Base-by-base conservation (phyloP, 495 filamentous ascomycete genomes). In the Durotheca rogersii region DNA sequence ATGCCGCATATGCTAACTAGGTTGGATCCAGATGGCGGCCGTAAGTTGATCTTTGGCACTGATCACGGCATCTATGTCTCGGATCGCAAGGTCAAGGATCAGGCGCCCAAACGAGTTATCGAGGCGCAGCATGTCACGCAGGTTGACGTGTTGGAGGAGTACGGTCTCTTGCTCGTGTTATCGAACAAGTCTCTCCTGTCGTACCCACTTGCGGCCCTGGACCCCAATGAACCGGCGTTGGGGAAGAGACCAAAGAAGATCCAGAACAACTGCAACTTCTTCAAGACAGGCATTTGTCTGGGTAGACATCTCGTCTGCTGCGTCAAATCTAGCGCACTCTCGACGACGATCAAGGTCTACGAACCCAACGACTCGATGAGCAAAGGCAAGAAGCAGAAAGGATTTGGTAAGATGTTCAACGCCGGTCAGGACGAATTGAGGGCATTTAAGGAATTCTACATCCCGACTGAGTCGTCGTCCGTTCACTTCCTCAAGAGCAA, bases 371-470 rank as follows among this genome's bases (percentile, higher is more conserved):
- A 97, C 62, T 84, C 87, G 33, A 80, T 93, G 72, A 83, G 86
- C 15, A 89, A 88, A 68, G 83, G 85, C 16, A 89, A 89, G 72
- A 94, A 90, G 73, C 92, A 92, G 56, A 90, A 89, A 39, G 91
- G 93, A 15, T 84, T 97, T 37, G 83, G 87, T 53, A 94, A 90
- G 74, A 90, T 99, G 85, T 90, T 97, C 73, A 87, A 89, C 64
- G 83, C 87, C 50, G 87, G 89, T 9, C 90, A 95, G 62, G 94
- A 99, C 58, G 88, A 93, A 38, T 76, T 99, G 42, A 95, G 90
- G 65, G 88, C 91, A 11, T 96, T 93, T 78, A 96, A 97, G 80
- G 94, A 99, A 75, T 96, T 96, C 64, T 97, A 97, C 70, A 96
- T 99, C 56, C 94, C 94, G 6, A 89, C 90, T 4, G 94, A 99